Conservation (phyloP, 495 filamentous ascomycete genomes). For the Neurospora sp. region DNA sequence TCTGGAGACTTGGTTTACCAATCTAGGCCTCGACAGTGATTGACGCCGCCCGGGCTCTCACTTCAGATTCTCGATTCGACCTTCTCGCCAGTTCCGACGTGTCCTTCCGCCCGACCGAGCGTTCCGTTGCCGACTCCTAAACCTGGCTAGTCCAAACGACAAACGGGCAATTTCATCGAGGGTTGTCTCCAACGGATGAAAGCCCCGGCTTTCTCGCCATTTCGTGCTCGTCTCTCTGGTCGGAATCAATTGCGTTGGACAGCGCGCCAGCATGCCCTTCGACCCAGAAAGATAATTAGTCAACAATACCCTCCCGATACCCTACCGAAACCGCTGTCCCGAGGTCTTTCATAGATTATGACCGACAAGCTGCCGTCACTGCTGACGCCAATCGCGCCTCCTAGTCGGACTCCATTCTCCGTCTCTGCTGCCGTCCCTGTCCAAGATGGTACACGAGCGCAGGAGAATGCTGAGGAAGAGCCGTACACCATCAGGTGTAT, state of each 20-base stretch:
- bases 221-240: constrained; percentile 10
- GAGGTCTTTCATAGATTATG: constrained; percentile 72
- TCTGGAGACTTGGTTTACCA: neutral
- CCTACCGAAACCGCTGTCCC: constrained; percentile 44
- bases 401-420: constrained; percentile 40
- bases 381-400: constrained; percentile 43
- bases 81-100: constrained; percentile 4
- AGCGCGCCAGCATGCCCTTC: constrained; percentile 50
- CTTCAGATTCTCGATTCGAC: neutral
- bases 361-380: constrained; percentile 72
- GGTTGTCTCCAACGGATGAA: constrained; percentile 18
- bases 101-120: constrained; percentile 6
- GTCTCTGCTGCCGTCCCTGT: constrained; percentile 37
- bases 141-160: neutral
- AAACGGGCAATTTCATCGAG: neutral
- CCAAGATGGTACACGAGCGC: constrained; percentile 48
- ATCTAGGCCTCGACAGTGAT: neutral
- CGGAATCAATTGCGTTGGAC: constrained; percentile 25
- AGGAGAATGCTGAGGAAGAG: constrained; percentile 61
- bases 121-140: neutral
- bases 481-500: constrained; percentile 97
- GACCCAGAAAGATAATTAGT: constrained; percentile 39
- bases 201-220: constrained; percentile 9
- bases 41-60: neutral
- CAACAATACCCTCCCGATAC: constrained; percentile 24